Evolutionary conservation across 176 grass and related monocot genomes (phyloP), one percentile per base, ranked within the genome.

Genomic region (Ampelocalamus luodianensis): DNA sequence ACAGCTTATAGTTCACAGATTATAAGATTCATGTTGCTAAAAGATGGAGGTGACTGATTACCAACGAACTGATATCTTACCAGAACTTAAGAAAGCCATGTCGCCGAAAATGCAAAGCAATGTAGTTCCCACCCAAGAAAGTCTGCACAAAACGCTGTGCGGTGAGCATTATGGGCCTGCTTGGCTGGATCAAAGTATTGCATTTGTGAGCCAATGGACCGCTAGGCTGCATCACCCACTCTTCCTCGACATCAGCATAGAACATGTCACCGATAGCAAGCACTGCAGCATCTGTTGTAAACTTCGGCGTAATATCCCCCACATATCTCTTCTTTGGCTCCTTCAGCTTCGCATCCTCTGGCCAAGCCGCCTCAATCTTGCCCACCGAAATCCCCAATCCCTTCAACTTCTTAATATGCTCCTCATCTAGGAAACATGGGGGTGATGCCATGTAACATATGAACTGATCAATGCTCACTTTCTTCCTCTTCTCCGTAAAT

Each of bases 41-140:
- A 87, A 77, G 37, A 59, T 62, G 1, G 36, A 84, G 48, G 17
- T 68, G 82, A 8, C 4, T 53, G n/a, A 17, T 43, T 50, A 82
- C 20, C 23, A 77, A 67, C 12, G 2, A 42, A 82, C 2, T 49
- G 46, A 23, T 66, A 80, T 39, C 83, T 79, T 82, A 96, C 94
- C 94, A 98, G 85, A 98, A 98, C 71, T 95, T 95, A 13, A 98
- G 89, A 84, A 92, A 98, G 14, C 96, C 96, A 85, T 95, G 96
- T 23, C 96, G 88, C 39, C 96, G 90, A 65, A 98, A 98, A 90
- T 98, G 96, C 79, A 98, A 88, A 51, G 93, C 93, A n/a, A 98
- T 82, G 64, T 93, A 98, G 87, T 98, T 95, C 37, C 83, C 85
- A 7, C 96, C 96, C 83, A 98, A 79, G 78, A 95, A 95, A 77